phyloP scores from a whole-genome alignment of 768 basidiomycete genomes.

The Pholiota molesta region DNA sequence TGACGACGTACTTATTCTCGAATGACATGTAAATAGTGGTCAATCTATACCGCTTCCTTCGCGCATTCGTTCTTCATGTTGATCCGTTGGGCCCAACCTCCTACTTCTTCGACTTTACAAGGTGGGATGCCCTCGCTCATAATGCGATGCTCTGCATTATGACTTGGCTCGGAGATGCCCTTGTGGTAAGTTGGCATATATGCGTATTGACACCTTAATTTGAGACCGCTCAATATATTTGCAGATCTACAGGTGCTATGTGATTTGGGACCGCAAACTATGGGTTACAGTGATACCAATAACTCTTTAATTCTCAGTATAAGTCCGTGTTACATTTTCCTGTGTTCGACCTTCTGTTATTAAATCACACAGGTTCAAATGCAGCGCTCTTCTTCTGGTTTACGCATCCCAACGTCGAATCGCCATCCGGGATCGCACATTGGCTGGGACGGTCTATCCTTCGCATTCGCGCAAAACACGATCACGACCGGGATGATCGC shows the following conservation, averaged over 20 bases:
- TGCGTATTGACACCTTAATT: neutral
- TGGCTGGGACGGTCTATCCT: constrained; percentile 25
- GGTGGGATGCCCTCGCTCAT: constrained; percentile 28
- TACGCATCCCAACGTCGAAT: constrained; percentile 18
- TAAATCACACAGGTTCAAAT: constrained; percentile 13
- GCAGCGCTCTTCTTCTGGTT: constrained; percentile 19
- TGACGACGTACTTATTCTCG: neutral
- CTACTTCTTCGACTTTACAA: constrained; percentile 26
- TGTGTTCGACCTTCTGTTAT: neutral
- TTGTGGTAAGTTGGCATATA: constrained; percentile 15
- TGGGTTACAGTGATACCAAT: constrained; percentile 24
- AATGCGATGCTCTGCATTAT: constrained; percentile 26
- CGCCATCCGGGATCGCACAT: constrained; percentile 7
- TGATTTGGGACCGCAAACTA: constrained; percentile 26
- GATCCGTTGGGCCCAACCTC: constrained; percentile 19
- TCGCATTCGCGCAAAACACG: constrained; percentile 27
- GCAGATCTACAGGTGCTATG: constrained; percentile 21
- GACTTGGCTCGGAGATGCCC: constrained; percentile 32
- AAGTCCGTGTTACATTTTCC: constrained; percentile 8
- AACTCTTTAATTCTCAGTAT: constrained; percentile 21
- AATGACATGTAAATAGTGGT: constrained; percentile 11
- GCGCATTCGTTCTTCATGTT: constrained; percentile 23
- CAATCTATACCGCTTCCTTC: constrained; percentile 26
- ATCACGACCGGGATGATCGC: constrained; percentile 30
- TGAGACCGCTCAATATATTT: neutral